Evolutionary conservation across 257 asterid genomes (phyloP).

Genomic region (Marsdenia floribunda): DNA sequence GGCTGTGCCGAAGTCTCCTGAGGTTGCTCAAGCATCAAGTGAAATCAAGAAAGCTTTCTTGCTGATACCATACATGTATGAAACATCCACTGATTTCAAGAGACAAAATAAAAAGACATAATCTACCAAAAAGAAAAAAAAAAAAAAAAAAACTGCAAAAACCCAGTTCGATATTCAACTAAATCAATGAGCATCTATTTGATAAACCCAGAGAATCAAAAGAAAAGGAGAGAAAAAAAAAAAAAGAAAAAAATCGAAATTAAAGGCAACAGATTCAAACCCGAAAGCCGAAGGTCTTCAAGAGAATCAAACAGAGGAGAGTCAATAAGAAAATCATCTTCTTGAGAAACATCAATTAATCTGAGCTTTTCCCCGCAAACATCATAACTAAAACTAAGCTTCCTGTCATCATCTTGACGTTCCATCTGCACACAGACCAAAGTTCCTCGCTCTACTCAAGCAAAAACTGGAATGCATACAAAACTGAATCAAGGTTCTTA

Average conservation of each 20-base stretch:
- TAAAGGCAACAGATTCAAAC: constrained; percentile 11
- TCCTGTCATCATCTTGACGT: constrained; percentile 21
- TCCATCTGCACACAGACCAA: constrained; percentile 12
- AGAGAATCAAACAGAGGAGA: constrained; percentile 35
- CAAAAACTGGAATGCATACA: constrained; percentile 2
- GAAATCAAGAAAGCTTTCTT: neutral
- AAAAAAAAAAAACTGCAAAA: neutral
- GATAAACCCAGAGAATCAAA: neutral
- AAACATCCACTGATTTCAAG: neutral
- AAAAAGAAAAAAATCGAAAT: neutral
- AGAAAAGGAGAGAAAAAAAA: neutral
- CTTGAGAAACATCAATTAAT: constrained; percentile 49
- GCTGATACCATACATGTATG: neutral
- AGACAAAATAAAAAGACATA: neutral
- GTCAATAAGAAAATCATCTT: constrained; percentile 46
- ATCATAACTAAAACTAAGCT: constrained; percentile 30
- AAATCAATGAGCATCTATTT: neutral
- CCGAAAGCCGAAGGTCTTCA: constrained; percentile 41
- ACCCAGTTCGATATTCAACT: neutral
- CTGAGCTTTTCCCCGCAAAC: constrained; percentile 38
- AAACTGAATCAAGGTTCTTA: neutral
- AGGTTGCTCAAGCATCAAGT: neutral
- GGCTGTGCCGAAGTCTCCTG: neutral
- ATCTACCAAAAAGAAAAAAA: neutral
- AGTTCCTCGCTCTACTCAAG: neutral